Percentiles rank a stretch among this genome's conserved stretches.
phyloP scores from a whole-genome alignment of 2,329 filamentous ascomycete species.

The Scedosporium apiospermum region DNA sequence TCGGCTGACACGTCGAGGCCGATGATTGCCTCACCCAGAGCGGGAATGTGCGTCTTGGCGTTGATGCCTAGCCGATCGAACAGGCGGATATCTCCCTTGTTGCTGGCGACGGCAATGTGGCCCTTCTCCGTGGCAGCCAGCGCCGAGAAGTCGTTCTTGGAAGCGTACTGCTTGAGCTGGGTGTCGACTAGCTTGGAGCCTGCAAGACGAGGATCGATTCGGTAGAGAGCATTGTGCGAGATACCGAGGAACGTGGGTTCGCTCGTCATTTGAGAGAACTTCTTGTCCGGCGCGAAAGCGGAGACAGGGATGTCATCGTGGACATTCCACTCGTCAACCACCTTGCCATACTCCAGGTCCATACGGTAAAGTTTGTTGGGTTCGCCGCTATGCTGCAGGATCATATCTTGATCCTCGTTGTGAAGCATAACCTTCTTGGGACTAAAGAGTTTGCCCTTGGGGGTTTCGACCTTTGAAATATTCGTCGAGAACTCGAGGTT shows the following conservation, averaged over 20 bases:
- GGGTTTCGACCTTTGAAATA: slow-evolving; percentile 90
- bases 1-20: slow-evolving; percentile 93
- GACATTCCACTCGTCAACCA: slow-evolving; percentile 97
- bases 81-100: slow-evolving; percentile 94
- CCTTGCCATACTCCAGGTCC: slow-evolving; percentile 96
- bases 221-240: slow-evolving; percentile 85
- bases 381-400: slow-evolving; percentile 73
- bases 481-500: slow-evolving; percentile 93
- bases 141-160: slow-evolving; percentile 95
- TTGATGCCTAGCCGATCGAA: slow-evolving; percentile 96
- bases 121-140: slow-evolving; percentile 93
- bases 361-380: slow-evolving; percentile 91
- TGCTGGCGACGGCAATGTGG: slow-evolving; percentile 91
- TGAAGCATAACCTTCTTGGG: slow-evolving; percentile 97
- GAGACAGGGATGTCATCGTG: slow-evolving; percentile 92
- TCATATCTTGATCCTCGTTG: slow-evolving; percentile 80
- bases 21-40: slow-evolving; percentile 87
- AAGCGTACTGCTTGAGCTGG: slow-evolving; percentile 89
- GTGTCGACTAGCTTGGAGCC: slow-evolving; percentile 89
- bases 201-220: slow-evolving; percentile 80
- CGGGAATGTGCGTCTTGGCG: slow-evolving; percentile 93
- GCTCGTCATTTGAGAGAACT: slow-evolving; percentile 94
- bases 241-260: slow-evolving; percentile 94
- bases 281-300: slow-evolving; percentile 90
- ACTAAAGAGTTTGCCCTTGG: slow-evolving; percentile 76